Percentiles rank a stretch among this genome's conserved stretches.
phyloP scores from a whole-genome alignment of 371 early-diverging fungal genomes.

The Circinella umbellata region DNA sequence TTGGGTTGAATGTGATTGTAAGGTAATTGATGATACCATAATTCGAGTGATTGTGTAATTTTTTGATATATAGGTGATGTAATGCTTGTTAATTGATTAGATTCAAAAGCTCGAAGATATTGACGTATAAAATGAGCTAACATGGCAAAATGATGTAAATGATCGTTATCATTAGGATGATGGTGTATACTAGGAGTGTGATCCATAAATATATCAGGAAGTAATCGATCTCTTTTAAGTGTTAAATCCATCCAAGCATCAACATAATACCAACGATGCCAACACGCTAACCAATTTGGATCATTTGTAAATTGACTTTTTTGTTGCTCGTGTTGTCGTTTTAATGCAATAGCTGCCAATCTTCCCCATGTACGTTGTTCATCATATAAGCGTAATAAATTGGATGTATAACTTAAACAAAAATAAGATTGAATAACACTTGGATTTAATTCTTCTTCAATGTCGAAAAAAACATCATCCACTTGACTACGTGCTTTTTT shows the following conservation, averaged over 20 bases:
- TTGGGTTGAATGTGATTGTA: no score
- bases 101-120: constrained; percentile 29
- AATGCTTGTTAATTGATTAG: constrained; percentile 20
- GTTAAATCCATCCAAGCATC: constrained; percentile 48
- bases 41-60: constrained; percentile 25
- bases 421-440: constrained; percentile 22
- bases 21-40: constrained; percentile 25
- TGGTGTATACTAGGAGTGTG: no score
- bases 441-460: constrained; percentile 5
- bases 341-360: constrained; percentile 20
- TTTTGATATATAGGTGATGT: constrained; percentile 17
- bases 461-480: constrained; percentile 19
- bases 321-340: no score
- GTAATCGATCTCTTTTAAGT: constrained; percentile 29
- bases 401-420: constrained; percentile 25
- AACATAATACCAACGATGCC: constrained; percentile 46
- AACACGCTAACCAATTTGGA: constrained; percentile 16
- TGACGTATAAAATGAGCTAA: constrained; percentile 34
- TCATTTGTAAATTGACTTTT: neutral
- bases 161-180: neutral
- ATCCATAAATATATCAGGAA: constrained; percentile 20
- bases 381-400: constrained; percentile 22
- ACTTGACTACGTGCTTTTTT: constrained; percentile 9
- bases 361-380: constrained; percentile 28
- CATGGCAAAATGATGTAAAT: constrained; percentile 27